Conservation (phyloP, 1,284 basidiomycete species). For the Vanrija humicola region DNA sequence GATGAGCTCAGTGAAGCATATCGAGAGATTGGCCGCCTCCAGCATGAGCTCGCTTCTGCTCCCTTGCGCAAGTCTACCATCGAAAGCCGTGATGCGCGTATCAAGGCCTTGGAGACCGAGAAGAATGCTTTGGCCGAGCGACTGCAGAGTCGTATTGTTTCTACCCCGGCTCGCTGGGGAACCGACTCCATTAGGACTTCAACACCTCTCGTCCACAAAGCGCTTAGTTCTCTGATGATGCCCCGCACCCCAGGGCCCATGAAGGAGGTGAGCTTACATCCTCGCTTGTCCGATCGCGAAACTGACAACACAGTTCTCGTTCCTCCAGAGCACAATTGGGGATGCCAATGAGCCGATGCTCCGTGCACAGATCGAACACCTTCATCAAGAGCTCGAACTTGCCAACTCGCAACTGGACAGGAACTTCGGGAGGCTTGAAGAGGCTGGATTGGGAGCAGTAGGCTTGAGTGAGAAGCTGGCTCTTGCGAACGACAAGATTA, state of each 20-base stretch:
- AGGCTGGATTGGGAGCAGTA: constrained; percentile 47
- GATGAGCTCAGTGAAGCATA: constrained; percentile 73
- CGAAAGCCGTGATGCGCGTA: constrained; percentile 35
- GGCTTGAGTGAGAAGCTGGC: constrained; percentile 49
- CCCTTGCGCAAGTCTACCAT: constrained; percentile 35
- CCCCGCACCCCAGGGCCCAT: constrained; percentile 45
- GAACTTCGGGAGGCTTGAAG: constrained; percentile 50
- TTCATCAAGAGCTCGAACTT: constrained; percentile 47
- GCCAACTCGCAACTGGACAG: constrained; percentile 51
- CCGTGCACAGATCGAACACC: constrained; percentile 46
- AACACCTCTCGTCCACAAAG: constrained; percentile 36
- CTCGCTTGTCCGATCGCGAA: no score
- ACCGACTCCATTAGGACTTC: constrained; percentile 4
- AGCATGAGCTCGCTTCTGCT: constrained; percentile 55
- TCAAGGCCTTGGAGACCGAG: constrained; percentile 39
- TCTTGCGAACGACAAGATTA: constrained; percentile 39
- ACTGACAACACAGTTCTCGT: constrained; percentile 33
- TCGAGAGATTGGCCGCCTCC: constrained; percentile 71
- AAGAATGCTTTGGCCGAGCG: constrained; percentile 35
- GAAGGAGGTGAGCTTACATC: constrained; percentile 33
- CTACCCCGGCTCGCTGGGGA: constrained; percentile 4
- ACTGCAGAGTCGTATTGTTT: neutral
- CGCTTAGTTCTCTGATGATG: constrained; percentile 34
- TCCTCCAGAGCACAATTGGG: constrained; percentile 42
- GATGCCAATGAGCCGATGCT: constrained; percentile 45